Evolutionary conservation across 2,329 filamentous ascomycete genomes (phyloP).

Genomic region (Botrytis byssoidea): DNA sequence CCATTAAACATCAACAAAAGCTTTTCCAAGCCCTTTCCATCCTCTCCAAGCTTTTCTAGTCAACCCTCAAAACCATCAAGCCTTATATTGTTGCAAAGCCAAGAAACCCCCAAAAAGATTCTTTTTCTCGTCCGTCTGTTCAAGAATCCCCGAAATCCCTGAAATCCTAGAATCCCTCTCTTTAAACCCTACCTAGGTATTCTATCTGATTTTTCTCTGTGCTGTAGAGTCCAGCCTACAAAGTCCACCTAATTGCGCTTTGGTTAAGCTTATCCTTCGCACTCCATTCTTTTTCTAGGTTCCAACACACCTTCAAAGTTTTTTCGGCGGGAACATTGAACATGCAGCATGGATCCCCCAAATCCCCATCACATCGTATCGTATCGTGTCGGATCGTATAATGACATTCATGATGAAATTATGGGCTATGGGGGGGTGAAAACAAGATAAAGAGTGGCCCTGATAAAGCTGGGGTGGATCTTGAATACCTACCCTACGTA

Average conservation of each 20-base stretch:
- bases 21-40: neutral
- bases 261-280: neutral
- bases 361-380: neutral
- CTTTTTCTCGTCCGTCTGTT: neutral
- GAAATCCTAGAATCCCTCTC: neutral
- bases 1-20: constrained; percentile 2
- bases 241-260: neutral
- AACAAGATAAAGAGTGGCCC: neutral
- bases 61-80: neutral
- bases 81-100: neutral
- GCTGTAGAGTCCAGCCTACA: neutral
- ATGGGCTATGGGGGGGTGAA: neutral
- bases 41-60: neutral
- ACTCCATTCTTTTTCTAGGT: neutral
- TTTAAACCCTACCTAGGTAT: neutral
- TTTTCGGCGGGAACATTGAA: neutral
- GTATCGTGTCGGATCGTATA: neutral
- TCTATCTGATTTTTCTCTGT: neutral
- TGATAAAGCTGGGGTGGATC: neutral
- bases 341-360: neutral
- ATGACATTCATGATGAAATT: neutral
- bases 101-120: neutral
- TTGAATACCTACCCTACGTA: neutral
- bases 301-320: neutral
- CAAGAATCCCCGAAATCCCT: neutral